Conservation (phyloP, 75 land plant genomes). For the Picea sitchensis region DNA sequence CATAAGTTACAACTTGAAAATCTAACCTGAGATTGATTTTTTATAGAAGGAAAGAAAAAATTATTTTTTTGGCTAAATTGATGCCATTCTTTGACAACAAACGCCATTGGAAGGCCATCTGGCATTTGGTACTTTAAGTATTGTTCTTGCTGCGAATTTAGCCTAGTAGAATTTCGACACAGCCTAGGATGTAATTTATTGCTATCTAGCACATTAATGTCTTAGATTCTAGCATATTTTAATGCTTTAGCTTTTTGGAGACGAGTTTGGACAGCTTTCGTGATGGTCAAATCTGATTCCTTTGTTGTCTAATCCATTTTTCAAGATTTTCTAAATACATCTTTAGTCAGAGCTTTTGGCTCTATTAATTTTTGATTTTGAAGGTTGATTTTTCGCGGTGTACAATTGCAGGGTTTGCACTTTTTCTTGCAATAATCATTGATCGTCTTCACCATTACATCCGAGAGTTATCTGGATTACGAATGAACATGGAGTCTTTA, state of each 20-base stretch:
- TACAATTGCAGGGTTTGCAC: constrained; percentile 47
- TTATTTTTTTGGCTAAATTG: too few relatives aligned
- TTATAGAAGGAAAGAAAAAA: too few relatives aligned
- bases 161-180: too few relatives aligned
- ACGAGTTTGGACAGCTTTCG: not conserved
- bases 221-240: too few relatives aligned
- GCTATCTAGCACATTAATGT: too few relatives aligned
- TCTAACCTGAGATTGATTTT: too few relatives aligned
- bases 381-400: not conserved
- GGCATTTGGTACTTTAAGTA: too few relatives aligned
- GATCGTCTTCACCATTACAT: constrained; percentile 67
- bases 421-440: constrained; percentile 59
- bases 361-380: not conserved
- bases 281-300: not conserved
- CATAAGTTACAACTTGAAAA: too few relatives aligned
- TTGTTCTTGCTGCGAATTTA: too few relatives aligned
- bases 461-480: constrained; percentile 40
- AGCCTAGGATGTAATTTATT: too few relatives aligned
- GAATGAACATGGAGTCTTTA: constrained; percentile 50
- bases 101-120: too few relatives aligned
- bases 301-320: not conserved
- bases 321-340: not conserved
- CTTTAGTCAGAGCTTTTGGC: not conserved
- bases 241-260: not conserved
- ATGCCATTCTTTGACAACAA: too few relatives aligned